Conservation (phyloP, 2,329 filamentous ascomycete genomes). For the Torrubiellomyces zombiae region DNA sequence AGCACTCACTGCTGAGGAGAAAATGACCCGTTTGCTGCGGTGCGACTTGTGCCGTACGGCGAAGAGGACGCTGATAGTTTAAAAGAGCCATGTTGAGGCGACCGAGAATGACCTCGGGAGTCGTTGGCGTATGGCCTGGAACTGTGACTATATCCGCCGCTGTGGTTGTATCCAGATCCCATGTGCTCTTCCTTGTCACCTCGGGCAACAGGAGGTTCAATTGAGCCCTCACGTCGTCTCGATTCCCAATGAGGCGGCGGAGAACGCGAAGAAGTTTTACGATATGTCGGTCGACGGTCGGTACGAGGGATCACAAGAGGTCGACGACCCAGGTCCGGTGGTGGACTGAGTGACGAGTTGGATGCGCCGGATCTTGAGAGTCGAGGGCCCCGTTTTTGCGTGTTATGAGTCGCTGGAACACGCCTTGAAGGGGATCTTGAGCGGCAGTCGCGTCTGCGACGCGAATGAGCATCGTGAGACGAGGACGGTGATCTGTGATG, state of each 20-base stretch:
- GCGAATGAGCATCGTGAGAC: conserved; percentile 7
- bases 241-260: conserved; percentile 12
- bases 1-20: conserved; percentile 24
- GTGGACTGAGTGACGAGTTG: too few species aligned
- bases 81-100: conserved; percentile 27
- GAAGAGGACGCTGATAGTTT: conserved; percentile 28
- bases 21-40: conserved; percentile 21
- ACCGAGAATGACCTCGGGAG: conserved; percentile 20
- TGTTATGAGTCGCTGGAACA: background rate
- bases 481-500: conserved; percentile 13
- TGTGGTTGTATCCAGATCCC: conserved; percentile 24
- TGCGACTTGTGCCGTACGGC: conserved; percentile 21
- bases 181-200: conserved; percentile 35
- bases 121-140: conserved; percentile 21
- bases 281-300: conserved; percentile 8
- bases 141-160: conserved; percentile 25
- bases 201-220: conserved; percentile 20
- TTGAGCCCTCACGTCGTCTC: conserved; percentile 12
- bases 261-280: conserved; percentile 11
- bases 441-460: conserved; percentile 8
- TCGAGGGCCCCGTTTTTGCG: background rate
- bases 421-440: conserved; percentile 10
- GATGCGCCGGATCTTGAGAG: conserved; percentile 10
- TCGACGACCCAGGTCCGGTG: too few species aligned
- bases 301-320: too few species aligned